Evolutionary conservation across 2,329 filamentous ascomycete species (phyloP).

Genomic region (Neonectria punicea): DNA sequence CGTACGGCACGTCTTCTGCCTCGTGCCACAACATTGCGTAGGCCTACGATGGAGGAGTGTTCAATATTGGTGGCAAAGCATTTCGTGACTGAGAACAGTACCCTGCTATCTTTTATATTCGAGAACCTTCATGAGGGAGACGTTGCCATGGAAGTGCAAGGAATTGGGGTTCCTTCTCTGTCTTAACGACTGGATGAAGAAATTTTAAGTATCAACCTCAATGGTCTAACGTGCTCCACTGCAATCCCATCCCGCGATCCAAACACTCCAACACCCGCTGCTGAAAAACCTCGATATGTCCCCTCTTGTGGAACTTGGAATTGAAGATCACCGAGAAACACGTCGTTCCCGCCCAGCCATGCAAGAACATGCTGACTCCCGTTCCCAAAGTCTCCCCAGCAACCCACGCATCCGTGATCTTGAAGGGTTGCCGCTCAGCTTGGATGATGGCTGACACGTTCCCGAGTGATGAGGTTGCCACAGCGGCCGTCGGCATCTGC

Average conservation of each 20-base stretch:
- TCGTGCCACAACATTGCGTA: no score
- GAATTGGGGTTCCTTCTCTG: no score
- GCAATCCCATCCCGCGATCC: background rate
- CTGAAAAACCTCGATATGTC: background rate
- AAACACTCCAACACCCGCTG: background rate
- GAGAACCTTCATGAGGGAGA: no score
- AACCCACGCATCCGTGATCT: constrained; percentile 6
- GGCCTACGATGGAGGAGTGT: no score
- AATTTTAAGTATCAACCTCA: background rate
- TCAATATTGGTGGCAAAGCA: no score
- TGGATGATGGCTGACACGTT: background rate
- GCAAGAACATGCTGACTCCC: constrained; percentile 9
- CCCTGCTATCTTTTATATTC: no score
- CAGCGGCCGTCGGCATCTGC: background rate
- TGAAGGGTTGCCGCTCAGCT: background rate
- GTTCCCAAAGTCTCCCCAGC: constrained; percentile 1
- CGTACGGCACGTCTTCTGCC: no score
- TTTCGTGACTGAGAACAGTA: no score
- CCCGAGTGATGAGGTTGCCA: constrained; percentile 9
- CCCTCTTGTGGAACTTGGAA: background rate
- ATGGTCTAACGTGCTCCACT: background rate
- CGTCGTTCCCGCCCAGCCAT: background rate
- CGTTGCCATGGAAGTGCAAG: no score
- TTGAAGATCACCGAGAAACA: constrained; percentile 11
- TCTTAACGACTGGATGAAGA: background rate